Percentiles rank a stretch among this genome's conserved stretches.
Evolutionary conservation across 2,329 filamentous ascomycete genomes (phyloP).

Genomic region (Venturia asperata): DNA sequence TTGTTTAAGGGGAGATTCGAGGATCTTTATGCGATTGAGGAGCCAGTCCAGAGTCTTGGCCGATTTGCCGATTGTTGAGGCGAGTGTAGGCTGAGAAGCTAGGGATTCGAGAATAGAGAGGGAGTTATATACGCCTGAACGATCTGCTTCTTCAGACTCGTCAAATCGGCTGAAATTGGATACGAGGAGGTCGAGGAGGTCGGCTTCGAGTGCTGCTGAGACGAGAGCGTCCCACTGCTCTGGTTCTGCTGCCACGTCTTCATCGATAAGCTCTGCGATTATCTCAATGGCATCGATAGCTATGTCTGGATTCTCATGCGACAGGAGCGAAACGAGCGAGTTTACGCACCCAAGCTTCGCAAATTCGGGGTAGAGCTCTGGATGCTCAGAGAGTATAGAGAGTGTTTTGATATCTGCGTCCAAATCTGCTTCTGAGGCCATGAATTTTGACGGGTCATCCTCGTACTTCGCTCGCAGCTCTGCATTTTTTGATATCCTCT

Average conservation of each 20-base stretch:
- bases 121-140: conserved; percentile 79
- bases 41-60: conserved; percentile 69
- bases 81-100: conserved; percentile 60
- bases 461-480: conserved; percentile 83
- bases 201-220: conserved; percentile 52
- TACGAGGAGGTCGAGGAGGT: conserved; percentile 65
- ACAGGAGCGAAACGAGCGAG: conserved; percentile 71
- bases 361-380: conserved; percentile 75
- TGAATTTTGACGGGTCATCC: conserved; percentile 70
- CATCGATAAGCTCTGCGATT: conserved; percentile 83
- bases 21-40: conserved; percentile 61
- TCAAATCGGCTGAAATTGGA: conserved; percentile 75
- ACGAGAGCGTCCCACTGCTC: conserved; percentile 75
- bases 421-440: conserved; percentile 79
- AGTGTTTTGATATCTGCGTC: conserved; percentile 82
- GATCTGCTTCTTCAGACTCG: conserved; percentile 63
- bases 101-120: conserved; percentile 79
- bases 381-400: conserved; percentile 79
- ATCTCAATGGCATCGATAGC: conserved; percentile 88
- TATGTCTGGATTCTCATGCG: conserved; percentile 96
- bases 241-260: conserved; percentile 77
- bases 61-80: conserved; percentile 65
- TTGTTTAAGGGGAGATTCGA: conserved; percentile 64
- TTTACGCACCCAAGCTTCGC: conserved; percentile 64
- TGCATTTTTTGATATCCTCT: conserved; percentile 82